Conservation (phyloP, 129 eudicot species). For the Chrysanthemum seticuspe region DNA sequence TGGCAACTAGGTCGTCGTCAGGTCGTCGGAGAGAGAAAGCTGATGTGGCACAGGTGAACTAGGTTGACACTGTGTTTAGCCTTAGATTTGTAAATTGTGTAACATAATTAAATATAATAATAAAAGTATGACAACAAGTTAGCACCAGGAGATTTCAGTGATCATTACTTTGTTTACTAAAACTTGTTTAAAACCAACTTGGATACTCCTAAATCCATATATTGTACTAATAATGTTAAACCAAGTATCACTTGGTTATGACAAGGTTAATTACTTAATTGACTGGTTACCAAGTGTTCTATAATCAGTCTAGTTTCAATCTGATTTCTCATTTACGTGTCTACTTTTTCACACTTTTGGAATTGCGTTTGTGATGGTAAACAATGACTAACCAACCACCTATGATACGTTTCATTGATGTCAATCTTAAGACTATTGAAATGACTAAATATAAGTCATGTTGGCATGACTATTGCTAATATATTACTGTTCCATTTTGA, state of each 20-base stretch:
- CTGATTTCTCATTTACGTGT: neutral
- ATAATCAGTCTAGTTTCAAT: neutral
- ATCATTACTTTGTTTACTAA: no score
- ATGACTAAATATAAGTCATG: neutral
- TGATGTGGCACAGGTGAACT: no score
- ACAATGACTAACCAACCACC: constrained; percentile 13
- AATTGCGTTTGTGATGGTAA: constrained; percentile 8
- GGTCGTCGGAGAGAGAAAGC: no score
- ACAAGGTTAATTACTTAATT: neutral
- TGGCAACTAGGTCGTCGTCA: no score
- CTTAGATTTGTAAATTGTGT: no score
- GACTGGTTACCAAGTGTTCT: neutral
- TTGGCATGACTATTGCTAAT: no score
- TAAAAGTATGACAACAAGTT: no score
- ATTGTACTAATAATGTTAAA: neutral
- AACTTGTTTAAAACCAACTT: neutral
- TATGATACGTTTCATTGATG: neutral
- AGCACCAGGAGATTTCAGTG: no score
- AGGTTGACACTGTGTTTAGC: no score
- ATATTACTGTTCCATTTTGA: no score
- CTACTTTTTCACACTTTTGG: neutral
- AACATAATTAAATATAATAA: no score
- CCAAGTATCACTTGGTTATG: neutral
- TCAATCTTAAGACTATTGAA: neutral
- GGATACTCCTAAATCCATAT: neutral